phyloP scores from a whole-genome alignment of 1,284 basidiomycete species.

The Leccinum fuscescens region DNA sequence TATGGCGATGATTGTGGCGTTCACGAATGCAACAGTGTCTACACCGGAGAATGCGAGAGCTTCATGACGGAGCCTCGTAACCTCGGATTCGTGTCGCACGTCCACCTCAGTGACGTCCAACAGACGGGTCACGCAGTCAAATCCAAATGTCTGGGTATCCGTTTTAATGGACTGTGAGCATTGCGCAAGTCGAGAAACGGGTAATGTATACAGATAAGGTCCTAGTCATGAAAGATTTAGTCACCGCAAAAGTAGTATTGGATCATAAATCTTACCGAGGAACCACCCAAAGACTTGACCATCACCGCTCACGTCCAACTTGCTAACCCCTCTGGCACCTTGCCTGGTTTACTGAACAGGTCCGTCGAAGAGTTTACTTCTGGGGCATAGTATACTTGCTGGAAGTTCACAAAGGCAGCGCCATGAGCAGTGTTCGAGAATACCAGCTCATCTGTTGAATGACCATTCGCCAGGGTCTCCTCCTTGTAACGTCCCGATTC shows the following conservation, averaged over 20 bases:
- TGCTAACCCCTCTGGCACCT: slow-evolving; percentile 56
- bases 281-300: slow-evolving; percentile 69
- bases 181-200: slow-evolving; percentile 47
- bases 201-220: slow-evolving; percentile 60
- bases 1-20: slow-evolving; percentile 70
- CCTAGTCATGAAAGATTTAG: slow-evolving; percentile 39
- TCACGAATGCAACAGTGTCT: slow-evolving; percentile 55
- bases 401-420: slow-evolving; percentile 65
- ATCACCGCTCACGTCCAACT: slow-evolving; percentile 64
- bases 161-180: slow-evolving; percentile 48
- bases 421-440: slow-evolving; percentile 38
- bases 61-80: slow-evolving; percentile 54
- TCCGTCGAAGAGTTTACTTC: slow-evolving; percentile 40
- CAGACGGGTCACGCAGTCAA: slow-evolving; percentile 53
- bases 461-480: slow-evolving; percentile 49
- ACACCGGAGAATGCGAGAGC: slow-evolving; percentile 37
- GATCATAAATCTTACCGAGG: slow-evolving; percentile 46
- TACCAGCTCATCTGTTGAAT: slow-evolving; percentile 54
- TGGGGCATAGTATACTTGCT: slow-evolving; percentile 57
- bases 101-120: slow-evolving; percentile 55
- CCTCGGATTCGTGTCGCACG: slow-evolving; percentile 59
- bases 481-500: slow-evolving; percentile 49
- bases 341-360: slow-evolving; percentile 68
- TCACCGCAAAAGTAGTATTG: background rate
- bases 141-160: slow-evolving; percentile 55